A percentile compares a stretch with the other conserved stretches of the same genome.
phyloP scores from a whole-genome alignment of 305 asterid genomes.

The Striga hermonthica region DNA sequence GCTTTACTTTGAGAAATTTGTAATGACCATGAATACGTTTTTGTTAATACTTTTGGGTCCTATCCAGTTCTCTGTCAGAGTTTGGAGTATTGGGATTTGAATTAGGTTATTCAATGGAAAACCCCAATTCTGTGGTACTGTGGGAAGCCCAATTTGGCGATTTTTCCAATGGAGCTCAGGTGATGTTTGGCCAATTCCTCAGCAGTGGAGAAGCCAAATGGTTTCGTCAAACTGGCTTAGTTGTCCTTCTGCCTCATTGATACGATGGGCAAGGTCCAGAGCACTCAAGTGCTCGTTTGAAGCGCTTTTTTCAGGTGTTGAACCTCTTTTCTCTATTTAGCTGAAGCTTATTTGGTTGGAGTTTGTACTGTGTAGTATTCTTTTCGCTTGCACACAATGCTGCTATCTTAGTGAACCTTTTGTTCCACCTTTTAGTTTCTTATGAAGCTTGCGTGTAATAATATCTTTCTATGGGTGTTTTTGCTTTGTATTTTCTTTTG shows the following conservation, averaged over 20 bases:
- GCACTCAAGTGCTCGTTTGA: conserved; percentile 97
- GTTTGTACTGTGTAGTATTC: no score
- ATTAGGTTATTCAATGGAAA: conserved; percentile 93
- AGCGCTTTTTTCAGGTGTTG: conserved; percentile 87
- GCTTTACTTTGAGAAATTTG: conserved; percentile 11
- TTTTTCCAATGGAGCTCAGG: conserved; percentile 95
- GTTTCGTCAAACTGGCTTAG: conserved; percentile 95
- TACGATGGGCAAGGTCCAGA: conserved; percentile 99
- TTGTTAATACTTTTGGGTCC: conserved; percentile 22
- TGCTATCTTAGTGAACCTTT: neutral
- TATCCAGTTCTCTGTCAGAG: conserved; percentile 81
- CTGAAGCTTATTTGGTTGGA: no score
- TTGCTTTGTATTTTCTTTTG: conserved; percentile 5
- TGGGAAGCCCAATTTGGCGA: conserved; percentile 99
- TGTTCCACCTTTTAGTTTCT: no score
- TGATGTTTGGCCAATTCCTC: conserved; percentile 88
- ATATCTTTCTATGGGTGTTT: no score
- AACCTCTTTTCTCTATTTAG: no score
- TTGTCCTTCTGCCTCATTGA: conserved; percentile 90
- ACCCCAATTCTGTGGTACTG: conserved; percentile 80
- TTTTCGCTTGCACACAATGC: no score
- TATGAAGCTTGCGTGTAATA: no score
- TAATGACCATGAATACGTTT: conserved; percentile 12
- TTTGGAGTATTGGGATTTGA: conserved; percentile 90
- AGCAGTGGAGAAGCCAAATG: conserved; percentile 97